Evolutionary conservation across 768 basidiomycete species (phyloP).

Genomic region (Trametes elegans): DNA sequence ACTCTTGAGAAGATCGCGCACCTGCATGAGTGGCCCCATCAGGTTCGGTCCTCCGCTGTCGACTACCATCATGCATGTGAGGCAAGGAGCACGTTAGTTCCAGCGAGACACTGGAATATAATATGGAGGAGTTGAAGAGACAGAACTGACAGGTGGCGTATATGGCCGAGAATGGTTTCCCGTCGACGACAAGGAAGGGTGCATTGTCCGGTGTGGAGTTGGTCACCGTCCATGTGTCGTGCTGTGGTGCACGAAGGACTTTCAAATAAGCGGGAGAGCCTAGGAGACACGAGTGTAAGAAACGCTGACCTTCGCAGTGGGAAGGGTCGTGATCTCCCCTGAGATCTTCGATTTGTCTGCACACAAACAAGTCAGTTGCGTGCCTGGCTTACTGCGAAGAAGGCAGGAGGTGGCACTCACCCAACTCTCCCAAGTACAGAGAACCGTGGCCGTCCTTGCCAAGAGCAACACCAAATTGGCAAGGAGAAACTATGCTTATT

Average conservation of each 20-base stretch:
- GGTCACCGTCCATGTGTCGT: slow-evolving; percentile 6
- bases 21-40: slow-evolving; percentile 5
- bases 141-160: slow-evolving; percentile 3
- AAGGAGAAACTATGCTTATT: slow-evolving; percentile 18
- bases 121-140: background rate
- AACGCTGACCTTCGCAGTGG: background rate
- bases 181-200: slow-evolving; percentile 7
- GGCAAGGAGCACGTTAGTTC: no score
- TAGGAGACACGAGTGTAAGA: background rate
- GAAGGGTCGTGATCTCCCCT: slow-evolving; percentile 2
- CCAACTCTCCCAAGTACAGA: background rate
- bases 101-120: no score
- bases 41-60: slow-evolving; percentile 17
- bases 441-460: slow-evolving; percentile 3
- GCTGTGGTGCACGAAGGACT: background rate
- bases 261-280: background rate
- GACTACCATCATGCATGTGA: background rate
- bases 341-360: slow-evolving; percentile 8
- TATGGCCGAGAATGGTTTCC: slow-evolving; percentile 8
- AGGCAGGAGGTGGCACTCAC: background rate
- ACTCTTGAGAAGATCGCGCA: background rate
- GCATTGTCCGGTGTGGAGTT: slow-evolving; percentile 8
- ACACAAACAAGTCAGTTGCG: no score
- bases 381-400: no score
- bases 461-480: slow-evolving; percentile 8